phyloP scores from a whole-genome alignment of 164 flowering plant species.

The Stephania cephalantha region DNA sequence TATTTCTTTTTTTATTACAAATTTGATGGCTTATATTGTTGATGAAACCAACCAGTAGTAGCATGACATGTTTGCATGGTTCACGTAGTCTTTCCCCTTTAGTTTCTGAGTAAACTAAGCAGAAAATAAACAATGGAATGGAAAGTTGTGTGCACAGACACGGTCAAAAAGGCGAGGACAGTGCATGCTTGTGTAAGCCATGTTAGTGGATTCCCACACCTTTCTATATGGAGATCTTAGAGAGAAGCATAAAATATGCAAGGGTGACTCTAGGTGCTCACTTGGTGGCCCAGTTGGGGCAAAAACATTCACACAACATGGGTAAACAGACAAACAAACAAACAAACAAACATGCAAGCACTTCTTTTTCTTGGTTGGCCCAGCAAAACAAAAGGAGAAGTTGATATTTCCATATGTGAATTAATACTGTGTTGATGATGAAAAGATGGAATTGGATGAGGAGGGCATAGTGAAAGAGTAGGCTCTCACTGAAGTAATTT shows the following conservation, averaged over 20 bases:
- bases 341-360: constrained; percentile 16
- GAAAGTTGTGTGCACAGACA: constrained; percentile 18
- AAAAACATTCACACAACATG: too few relatives aligned
- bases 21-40: neutral
- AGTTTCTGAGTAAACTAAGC: constrained; percentile 6
- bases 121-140: neutral
- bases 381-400: constrained; percentile 12
- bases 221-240: constrained; percentile 22
- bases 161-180: constrained; percentile 27
- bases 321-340: constrained; percentile 1
- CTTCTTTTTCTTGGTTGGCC: constrained; percentile 17
- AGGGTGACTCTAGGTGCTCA: constrained; percentile 28
- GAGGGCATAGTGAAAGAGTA: neutral
- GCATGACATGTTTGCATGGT: constrained; percentile 25
- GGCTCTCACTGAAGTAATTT: neutral
- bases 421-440: neutral
- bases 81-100: constrained; percentile 12
- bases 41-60: constrained; percentile 14
- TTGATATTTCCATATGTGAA: constrained; percentile 17
- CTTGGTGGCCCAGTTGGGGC: constrained; percentile 17
- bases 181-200: constrained; percentile 33
- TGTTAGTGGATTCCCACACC: constrained; percentile 43
- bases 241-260: constrained; percentile 13
- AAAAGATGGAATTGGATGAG: neutral
- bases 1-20: neutral